Evolutionary conservation across 2,329 filamentous ascomycete genomes (phyloP).

Genomic region (Hymenoscyphus fraxineus): DNA sequence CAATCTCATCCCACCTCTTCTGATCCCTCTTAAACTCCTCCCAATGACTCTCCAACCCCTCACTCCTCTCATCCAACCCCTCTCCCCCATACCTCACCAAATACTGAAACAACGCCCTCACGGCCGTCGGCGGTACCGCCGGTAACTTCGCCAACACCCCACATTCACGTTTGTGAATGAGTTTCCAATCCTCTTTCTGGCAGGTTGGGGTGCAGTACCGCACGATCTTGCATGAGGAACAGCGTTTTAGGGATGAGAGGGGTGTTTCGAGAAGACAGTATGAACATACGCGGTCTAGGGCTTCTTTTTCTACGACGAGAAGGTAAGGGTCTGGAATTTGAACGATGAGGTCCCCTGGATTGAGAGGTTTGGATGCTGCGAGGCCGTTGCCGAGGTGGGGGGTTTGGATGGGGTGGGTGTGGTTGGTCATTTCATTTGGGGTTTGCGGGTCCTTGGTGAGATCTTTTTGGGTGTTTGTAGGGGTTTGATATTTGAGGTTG

Average conservation of each 20-base stretch:
- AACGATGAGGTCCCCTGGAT: slow-evolving; percentile 24
- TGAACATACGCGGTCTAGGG: slow-evolving; percentile 29
- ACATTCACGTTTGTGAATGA: slow-evolving; percentile 54
- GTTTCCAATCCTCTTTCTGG: slow-evolving; percentile 52
- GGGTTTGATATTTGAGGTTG: not conserved
- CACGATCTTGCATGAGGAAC: slow-evolving; percentile 50
- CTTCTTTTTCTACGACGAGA: slow-evolving; percentile 29
- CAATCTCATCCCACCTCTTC: slow-evolving; percentile 41
- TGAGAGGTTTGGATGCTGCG: slow-evolving; percentile 17
- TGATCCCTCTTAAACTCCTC: slow-evolving; percentile 37
- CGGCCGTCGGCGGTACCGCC: slow-evolving; percentile 47
- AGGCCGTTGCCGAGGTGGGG: slow-evolving; percentile 25
- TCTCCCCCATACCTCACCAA: slow-evolving; percentile 39
- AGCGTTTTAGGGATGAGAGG: slow-evolving; percentile 32
- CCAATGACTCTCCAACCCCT: slow-evolving; percentile 45
- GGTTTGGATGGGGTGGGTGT: slow-evolving; percentile 14
- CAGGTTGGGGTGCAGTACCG: slow-evolving; percentile 53
- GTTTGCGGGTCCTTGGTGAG: not conserved
- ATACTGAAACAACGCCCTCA: slow-evolving; percentile 51
- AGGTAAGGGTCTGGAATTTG: slow-evolving; percentile 26
- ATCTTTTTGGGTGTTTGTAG: not conserved
- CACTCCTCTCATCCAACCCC: slow-evolving; percentile 33
- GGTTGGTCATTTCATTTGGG: slow-evolving; percentile 12
- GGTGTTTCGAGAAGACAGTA: slow-evolving; percentile 24
- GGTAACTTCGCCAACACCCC: slow-evolving; percentile 42